A percentile compares a stretch with the other conserved stretches of the same genome.
These are phyloP conservation scores for Mallotus nudiflorus DNA, from an alignment of 345 rosid genomes.

Conservation along the genomic window DNA sequence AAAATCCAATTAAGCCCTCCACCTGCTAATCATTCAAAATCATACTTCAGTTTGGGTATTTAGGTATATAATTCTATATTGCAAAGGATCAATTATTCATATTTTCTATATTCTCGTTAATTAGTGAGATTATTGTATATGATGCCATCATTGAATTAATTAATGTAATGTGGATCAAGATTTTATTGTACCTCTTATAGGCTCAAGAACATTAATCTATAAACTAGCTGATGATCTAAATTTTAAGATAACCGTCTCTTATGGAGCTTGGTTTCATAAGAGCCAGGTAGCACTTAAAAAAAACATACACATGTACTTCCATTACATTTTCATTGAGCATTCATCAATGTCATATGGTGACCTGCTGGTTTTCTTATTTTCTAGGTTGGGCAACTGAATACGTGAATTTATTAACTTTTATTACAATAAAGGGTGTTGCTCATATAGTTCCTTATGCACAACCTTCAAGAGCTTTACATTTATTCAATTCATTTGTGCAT, in stretches of 20 bases:
- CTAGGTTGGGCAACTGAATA: conserved; percentile 75
- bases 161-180: conserved; percentile 75
- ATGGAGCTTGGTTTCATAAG: conserved; percentile 85
- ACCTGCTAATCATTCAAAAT: conserved; percentile 53
- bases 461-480: conserved; percentile 76
- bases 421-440: conserved; percentile 74
- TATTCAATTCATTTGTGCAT: conserved; percentile 62
- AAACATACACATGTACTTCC: not conserved
- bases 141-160: not conserved
- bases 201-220: conserved; percentile 67
- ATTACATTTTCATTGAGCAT: not conserved
- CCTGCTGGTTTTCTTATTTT: not conserved
- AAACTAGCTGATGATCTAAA: conserved; percentile 70
- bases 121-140: not conserved
- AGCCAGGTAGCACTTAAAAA: conserved; percentile 61
- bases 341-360: not conserved
- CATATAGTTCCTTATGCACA: conserved; percentile 98
- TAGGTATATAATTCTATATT: conserved; percentile 43
- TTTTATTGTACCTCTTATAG: conserved; percentile 69
- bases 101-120: not conserved
- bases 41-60: conserved; percentile 72
- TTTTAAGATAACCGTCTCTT: conserved; percentile 59
- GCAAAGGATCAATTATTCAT: too few species aligned
- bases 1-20: too few species aligned
- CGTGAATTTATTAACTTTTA: conserved; percentile 67